Base-by-base conservation (phyloP, 257 asterid species). In the Plantago elongata region DNA sequence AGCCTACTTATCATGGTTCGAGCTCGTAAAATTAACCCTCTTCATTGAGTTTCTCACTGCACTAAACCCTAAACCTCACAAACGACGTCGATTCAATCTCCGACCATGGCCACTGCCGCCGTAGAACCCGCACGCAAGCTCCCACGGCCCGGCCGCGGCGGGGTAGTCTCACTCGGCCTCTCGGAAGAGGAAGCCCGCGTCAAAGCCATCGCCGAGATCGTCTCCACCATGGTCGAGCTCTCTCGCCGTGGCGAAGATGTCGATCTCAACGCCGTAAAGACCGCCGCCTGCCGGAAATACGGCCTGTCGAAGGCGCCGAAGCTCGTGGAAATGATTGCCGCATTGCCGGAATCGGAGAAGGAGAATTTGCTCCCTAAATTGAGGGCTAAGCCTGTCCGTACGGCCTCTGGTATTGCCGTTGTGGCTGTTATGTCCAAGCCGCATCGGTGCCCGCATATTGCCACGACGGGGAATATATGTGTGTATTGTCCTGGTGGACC, bases 401-500 rank as follows among this genome's bases (percentile, higher is more conserved):
- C 99, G 11, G 99, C 99, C 7, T 93, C 99, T 4, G 97, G 97
- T 13, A 93, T 93, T 51, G 96, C 97, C 5, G 97, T 93, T n/a
- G 97, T 93, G 47, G 99, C 99, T 15, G 97, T 93, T n/a, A 93
- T 93, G 99, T 89, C 97, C 45, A 93, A 93, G 76, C 99, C 99
- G 47, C 99, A 93, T 68, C 86, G 97, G 27, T 93, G 99, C 65
- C 99, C 97, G 17, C 99, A 93, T 65, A 93, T 93, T 57, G 99
- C 99, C 9, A 93, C 97, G 1, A 93, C 99, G 11, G 97, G 97
- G 62, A 93, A 93, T 65, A 93, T 93, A 12, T 93, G 99, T 61
- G 97, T 93, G 61, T 93, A 93, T 69, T 93, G 99, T 48, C 99
- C 97, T 13, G 99, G 99, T 3, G 97, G 99, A 0, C 99, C 97